Percentiles rank a stretch among this genome's conserved stretches.
These are phyloP conservation scores for Pythium apleroticum DNA, from an alignment of 352 stramenopile genomes.

Conservation along the genomic window DNA sequence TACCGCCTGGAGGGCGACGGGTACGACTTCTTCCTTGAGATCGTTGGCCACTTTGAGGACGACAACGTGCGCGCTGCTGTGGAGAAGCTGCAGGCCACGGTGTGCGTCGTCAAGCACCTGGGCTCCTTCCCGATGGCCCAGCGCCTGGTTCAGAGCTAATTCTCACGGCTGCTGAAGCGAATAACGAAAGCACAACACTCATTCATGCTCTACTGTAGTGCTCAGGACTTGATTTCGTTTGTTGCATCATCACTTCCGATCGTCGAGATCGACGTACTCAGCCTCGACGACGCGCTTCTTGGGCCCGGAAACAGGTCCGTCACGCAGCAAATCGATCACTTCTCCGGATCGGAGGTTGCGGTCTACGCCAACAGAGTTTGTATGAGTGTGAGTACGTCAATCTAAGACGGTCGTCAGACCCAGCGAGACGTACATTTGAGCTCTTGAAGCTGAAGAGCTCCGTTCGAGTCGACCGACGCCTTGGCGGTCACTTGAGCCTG, in stretches of 20 bases:
- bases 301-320: constrained; percentile 31
- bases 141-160: constrained; percentile 45
- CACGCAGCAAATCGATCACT: constrained; percentile 65
- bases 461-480: constrained; percentile 42
- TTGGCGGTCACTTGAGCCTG: constrained; percentile 57
- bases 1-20: constrained; percentile 67
- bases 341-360: constrained; percentile 54
- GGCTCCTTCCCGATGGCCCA: constrained; percentile 77
- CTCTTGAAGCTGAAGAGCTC: constrained; percentile 45
- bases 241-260: constrained; percentile 21
- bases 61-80: constrained; percentile 54
- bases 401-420: too few species aligned
- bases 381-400: not conserved
- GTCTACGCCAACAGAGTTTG: constrained; percentile 30
- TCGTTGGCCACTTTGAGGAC: constrained; percentile 77
- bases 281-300: constrained; percentile 68
- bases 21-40: constrained; percentile 88
- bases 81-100: constrained; percentile 43
- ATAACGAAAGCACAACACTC: not conserved
- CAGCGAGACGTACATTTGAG: constrained; percentile 56
- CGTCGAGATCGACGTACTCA: constrained; percentile 67
- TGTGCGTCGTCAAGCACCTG: constrained; percentile 74
- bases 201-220: not conserved
- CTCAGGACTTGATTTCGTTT: not conserved
- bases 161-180: not conserved